These are phyloP conservation scores for Sclerotinia glacialis DNA, from an alignment of 2,329 filamentous ascomycete genomes.

Conservation along the genomic window DNA sequence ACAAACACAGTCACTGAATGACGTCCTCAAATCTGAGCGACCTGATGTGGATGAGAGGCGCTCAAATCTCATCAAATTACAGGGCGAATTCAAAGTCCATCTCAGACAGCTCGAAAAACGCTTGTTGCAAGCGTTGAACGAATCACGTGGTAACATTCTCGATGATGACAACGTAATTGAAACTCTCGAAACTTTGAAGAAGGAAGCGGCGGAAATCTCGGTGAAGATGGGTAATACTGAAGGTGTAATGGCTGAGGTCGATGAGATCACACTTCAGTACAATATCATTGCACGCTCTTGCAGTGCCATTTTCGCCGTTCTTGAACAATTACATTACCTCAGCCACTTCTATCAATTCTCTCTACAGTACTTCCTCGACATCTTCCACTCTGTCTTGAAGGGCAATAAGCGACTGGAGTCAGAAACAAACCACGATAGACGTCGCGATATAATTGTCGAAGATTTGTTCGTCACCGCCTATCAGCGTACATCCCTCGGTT, in stretches of 20 bases:
- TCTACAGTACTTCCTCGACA: constrained; percentile 94
- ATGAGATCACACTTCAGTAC: constrained; percentile 93
- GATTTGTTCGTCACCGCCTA: constrained; percentile 91
- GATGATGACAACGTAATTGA: constrained; percentile 98
- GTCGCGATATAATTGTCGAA: constrained; percentile 85
- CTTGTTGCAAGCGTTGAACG: constrained; percentile 90
- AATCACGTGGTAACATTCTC: constrained; percentile 94
- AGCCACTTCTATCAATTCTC: constrained; percentile 99
- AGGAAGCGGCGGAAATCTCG: constrained; percentile 93
- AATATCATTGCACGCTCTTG: constrained; percentile 89
- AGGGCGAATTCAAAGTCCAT: constrained; percentile 99
- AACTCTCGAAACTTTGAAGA: constrained; percentile 96
- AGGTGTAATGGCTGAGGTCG: constrained; percentile 96
- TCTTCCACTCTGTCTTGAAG: constrained; percentile 89
- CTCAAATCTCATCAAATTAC: constrained; percentile 96
- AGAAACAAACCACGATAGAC: constrained; percentile 71
- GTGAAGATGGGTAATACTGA: constrained; percentile 95
- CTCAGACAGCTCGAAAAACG: constrained; percentile 92
- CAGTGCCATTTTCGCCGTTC: constrained; percentile 93
- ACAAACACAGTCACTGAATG: constrained; percentile 95
- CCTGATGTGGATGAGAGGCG: constrained; percentile 95
- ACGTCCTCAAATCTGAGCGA: constrained; percentile 94
- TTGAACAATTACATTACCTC: constrained; percentile 95
- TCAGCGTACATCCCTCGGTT: constrained; percentile 85
- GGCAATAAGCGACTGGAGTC: constrained; percentile 70